Evolutionary conservation across 2,329 filamentous ascomycete genomes (phyloP).

Genomic region (Colletotrichum echinochloae): DNA sequence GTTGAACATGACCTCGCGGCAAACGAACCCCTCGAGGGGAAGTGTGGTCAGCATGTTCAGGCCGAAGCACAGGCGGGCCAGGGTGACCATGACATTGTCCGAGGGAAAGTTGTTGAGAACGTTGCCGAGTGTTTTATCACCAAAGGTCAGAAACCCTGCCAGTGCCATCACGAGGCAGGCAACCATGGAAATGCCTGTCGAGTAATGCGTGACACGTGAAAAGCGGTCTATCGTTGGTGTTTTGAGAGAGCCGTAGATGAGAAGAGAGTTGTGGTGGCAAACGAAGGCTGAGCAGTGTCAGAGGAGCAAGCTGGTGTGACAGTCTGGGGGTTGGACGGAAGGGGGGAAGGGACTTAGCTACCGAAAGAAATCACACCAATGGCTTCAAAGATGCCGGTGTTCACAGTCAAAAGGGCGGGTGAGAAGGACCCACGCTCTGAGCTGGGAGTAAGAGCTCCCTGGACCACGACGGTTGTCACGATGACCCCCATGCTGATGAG

Average conservation of each 20-base stretch:
- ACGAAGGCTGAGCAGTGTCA: conserved; percentile 67
- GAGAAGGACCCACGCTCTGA: conserved; percentile 79
- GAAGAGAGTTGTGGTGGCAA: conserved; percentile 92
- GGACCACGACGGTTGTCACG: conserved; percentile 85
- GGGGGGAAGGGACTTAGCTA: conserved; percentile 51
- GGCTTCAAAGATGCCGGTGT: conserved; percentile 91
- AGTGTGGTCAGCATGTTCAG: conserved; percentile 99
- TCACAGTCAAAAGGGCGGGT: conserved; percentile 79
- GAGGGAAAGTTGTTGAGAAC: conserved; percentile 97
- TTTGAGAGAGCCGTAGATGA: conserved; percentile 95
- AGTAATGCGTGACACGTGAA: conserved; percentile 91
- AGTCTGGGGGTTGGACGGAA: neutral
- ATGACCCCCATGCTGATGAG: conserved; percentile 95
- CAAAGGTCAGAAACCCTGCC: conserved; percentile 91
- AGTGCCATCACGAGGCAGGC: conserved; percentile 91
- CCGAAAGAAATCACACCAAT: conserved; percentile 98
- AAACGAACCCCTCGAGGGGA: conserved; percentile 96
- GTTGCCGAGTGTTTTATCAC: conserved; percentile 91
- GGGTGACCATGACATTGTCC: conserved; percentile 92
- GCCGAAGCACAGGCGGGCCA: conserved; percentile 94
- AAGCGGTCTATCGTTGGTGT: conserved; percentile 98
- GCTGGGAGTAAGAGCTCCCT: conserved; percentile 79
- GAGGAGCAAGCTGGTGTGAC: conserved; percentile 35
- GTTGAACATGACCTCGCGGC: conserved; percentile 93
- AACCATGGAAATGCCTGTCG: conserved; percentile 88